These are phyloP conservation scores for Turritis glabra DNA, from an alignment of 345 rosid genomes.

Conservation along the genomic window DNA sequence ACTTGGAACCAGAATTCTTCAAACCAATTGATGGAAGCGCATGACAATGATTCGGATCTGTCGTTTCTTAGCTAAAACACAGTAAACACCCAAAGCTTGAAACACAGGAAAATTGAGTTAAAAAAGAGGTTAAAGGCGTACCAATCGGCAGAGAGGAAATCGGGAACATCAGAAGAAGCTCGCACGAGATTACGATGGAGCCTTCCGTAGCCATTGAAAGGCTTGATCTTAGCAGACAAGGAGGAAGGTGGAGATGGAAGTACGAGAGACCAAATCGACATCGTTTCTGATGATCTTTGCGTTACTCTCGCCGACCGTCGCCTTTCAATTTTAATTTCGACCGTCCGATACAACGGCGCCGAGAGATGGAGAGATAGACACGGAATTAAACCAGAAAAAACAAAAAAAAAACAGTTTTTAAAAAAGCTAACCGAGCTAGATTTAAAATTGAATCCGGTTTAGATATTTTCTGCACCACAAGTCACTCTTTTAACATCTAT, in stretches of 20 bases:
- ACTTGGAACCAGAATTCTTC: background rate
- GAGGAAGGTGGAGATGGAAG: conserved; percentile 36
- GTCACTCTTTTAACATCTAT: too few species aligned
- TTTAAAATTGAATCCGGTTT: background rate
- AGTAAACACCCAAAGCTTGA: background rate
- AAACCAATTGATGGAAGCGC: background rate
- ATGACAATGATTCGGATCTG: background rate
- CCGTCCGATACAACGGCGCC: background rate
- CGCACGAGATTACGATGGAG: conserved; percentile 42
- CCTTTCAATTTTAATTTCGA: background rate
- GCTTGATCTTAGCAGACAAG: conserved; percentile 44
- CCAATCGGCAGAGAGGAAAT: conserved; percentile 89
- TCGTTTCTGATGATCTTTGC: conserved; percentile 40
- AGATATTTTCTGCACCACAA: background rate
- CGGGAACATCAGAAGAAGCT: conserved; percentile 83
- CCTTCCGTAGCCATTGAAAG: conserved; percentile 33
- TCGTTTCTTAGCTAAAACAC: background rate
- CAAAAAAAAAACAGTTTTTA: background rate
- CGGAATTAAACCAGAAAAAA: background rate
- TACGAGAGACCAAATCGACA: conserved; percentile 54
- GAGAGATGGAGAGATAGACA: background rate
- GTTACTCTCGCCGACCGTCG: background rate
- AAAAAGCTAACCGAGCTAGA: background rate
- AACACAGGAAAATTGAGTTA: too few species aligned
- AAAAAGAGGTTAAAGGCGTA: too few species aligned